These are phyloP conservation scores for Backusella psychrophila DNA, from an alignment of 192 early-diverging fungal species.

Conservation along the genomic window DNA sequence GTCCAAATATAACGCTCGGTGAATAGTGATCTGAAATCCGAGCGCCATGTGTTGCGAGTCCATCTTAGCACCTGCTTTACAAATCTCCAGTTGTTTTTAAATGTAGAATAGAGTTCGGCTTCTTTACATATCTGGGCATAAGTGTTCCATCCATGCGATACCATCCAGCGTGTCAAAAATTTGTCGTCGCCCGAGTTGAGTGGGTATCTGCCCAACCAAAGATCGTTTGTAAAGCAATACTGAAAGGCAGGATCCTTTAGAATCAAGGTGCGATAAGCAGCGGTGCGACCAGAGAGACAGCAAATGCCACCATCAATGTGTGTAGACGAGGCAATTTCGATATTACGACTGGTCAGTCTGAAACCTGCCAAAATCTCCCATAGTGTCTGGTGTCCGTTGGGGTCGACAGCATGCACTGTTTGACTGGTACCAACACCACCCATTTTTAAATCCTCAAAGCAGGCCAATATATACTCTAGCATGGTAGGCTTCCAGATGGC, in stretches of 20 bases:
- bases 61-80: conserved; percentile 69
- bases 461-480: conserved; percentile 63
- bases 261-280: conserved; percentile 67
- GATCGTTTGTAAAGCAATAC: conserved; percentile 68
- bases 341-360: conserved; percentile 67
- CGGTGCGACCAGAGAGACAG: conserved; percentile 71
- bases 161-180: conserved; percentile 73
- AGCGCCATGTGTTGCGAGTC: conserved; percentile 76
- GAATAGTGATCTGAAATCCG: conserved; percentile 63
- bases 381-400: conserved; percentile 53
- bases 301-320: conserved; percentile 76
- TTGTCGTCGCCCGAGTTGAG: conserved; percentile 76
- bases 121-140: conserved; percentile 66
- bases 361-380: conserved; percentile 75
- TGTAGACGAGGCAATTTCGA: conserved; percentile 70
- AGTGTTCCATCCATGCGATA: conserved; percentile 66
- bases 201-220: conserved; percentile 70
- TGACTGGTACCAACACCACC: conserved; percentile 71
- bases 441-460: conserved; percentile 70
- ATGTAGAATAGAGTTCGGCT: conserved; percentile 66
- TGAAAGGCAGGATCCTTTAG: conserved; percentile 72
- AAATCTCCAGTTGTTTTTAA: conserved; percentile 77
- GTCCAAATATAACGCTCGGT: conserved; percentile 61
- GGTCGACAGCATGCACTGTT: conserved; percentile 55
- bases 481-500: conserved; percentile 66